Evolutionary conservation across 225 moss, liverwort and hornwort genomes (phyloP), one percentile per base, ranked within the genome.

Genomic region (Thuidium tamariscinum): DNA sequence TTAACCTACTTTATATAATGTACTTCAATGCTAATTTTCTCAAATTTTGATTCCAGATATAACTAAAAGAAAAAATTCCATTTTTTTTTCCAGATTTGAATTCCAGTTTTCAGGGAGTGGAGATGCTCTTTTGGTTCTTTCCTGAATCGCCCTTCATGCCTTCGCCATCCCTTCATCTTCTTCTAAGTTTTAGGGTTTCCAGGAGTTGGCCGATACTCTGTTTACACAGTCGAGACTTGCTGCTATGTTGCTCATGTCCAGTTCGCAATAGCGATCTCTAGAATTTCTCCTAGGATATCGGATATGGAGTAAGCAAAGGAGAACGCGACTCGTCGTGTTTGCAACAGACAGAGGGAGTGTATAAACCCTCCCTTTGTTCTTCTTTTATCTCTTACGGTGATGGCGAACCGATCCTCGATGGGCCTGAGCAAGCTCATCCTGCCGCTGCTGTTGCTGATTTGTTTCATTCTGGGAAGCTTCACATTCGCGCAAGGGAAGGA

Each of bases 401-500:
- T 82, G 86, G 87, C 42, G 72, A 83, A 51, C 25, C 61, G 91
- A 73, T 78, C 52, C 26, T 30, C 62, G 39, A 86, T 86, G 86
- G 70, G 74, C 11, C 62, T 34, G 51, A 66, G 79, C 66, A 57
- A 44, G 56, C 69, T 68, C 44, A 36, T 36, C 46, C 29, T 82
- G 32, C 41, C 61, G 48, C 78, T 83, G 72, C 71, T 71, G n/a
- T 29, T 83, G 54, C 16, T 89, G 77, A 4, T 76, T 16, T 89
- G 83, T 76, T 71, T 60, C 25, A 71, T 81, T 48, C 71, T 77
- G 49, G 88, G 62, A 57, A 68, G 80, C 63, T 48, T 37, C 20
- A 20, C 67, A 52, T 21, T 42, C 22, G 88, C 52, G 59, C 71
- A 67, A 84, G 91, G 88, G 5, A 84, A 84, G 72, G 86, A 94